These are phyloP conservation scores for Plasmodium gonderi DNA, from an alignment of 169 alveolate genomes.

Conservation along the genomic window DNA sequence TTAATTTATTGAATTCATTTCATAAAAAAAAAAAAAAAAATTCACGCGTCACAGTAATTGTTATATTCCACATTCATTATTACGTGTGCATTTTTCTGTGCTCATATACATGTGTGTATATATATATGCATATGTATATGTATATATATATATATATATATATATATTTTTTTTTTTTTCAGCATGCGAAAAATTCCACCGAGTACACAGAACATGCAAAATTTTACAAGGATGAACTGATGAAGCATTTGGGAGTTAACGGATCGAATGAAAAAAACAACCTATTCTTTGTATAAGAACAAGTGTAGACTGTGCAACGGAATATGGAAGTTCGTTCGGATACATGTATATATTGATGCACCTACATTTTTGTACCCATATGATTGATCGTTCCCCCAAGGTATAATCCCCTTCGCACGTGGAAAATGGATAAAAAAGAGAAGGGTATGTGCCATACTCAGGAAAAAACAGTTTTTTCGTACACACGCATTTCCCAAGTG, in stretches of 20 bases:
- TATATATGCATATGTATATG: neutral
- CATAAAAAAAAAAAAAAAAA: neutral
- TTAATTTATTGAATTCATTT: neutral
- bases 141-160: neutral
- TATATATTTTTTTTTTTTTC: constrained; percentile 3
- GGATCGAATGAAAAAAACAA: too few species aligned
- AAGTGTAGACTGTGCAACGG: neutral
- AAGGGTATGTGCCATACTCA: neutral
- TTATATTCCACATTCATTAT: neutral
- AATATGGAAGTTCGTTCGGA: neutral
- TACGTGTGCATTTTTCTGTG: neutral
- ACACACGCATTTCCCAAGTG: neutral
- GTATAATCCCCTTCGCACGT: neutral
- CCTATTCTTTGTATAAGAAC: neutral
- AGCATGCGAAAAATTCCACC: constrained; percentile 41
- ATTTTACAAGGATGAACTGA: constrained; percentile 18
- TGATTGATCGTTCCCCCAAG: neutral
- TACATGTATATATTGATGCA: neutral
- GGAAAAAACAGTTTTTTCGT: neutral
- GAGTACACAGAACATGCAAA: constrained; percentile 46
- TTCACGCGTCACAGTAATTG: neutral
- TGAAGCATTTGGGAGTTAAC: neutral
- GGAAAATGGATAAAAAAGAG: neutral
- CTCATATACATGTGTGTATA: neutral
- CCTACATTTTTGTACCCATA: neutral